Percentiles rank a stretch among this genome's conserved stretches.
These are phyloP conservation scores for Poa pratensis DNA, from an alignment of 176 grass and related monocot genomes.

Conservation along the genomic window DNA sequence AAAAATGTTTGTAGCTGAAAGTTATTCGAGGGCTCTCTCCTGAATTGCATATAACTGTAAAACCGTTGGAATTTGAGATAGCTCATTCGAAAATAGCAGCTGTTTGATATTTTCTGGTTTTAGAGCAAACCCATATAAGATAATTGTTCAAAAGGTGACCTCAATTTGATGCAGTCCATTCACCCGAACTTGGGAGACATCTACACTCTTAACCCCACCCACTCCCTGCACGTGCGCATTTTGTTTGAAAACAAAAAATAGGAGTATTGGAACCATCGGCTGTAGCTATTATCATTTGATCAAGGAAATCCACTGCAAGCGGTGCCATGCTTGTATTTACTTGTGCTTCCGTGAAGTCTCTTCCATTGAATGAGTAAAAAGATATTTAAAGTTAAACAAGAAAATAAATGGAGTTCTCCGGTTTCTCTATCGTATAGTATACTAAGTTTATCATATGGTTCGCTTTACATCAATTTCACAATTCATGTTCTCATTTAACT, in stretches of 20 bases:
- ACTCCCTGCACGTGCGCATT: no score
- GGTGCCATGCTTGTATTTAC: slow-evolving; percentile 16
- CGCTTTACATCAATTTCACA: neutral
- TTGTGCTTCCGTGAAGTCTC: neutral
- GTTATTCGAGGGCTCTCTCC: slow-evolving; percentile 15
- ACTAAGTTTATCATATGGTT: slow-evolving; percentile 2
- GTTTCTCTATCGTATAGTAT: slow-evolving; percentile 4
- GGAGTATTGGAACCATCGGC: neutral
- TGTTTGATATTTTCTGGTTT: neutral
- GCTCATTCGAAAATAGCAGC: neutral
- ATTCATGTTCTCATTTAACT: slow-evolving; percentile 3
- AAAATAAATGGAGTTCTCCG: slow-evolving; percentile 8
- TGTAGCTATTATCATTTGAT: slow-evolving; percentile 29
- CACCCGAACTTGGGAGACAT: neutral
- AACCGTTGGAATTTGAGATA: slow-evolving; percentile 2
- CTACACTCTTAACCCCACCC: neutral
- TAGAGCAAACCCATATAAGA: neutral
- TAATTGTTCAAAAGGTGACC: slow-evolving; percentile 13
- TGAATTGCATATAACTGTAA: neutral
- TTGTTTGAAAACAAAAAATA: slow-evolving; percentile 19
- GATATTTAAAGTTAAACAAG: neutral
- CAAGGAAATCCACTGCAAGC: slow-evolving; percentile 5
- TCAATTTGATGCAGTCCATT: slow-evolving; percentile 13
- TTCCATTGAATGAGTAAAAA: neutral
- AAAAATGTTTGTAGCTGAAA: neutral